Evolutionary conservation across 306 rosid species (phyloP), one percentile per base, ranked within the genome.

Genomic region (Prunus davidiana): DNA sequence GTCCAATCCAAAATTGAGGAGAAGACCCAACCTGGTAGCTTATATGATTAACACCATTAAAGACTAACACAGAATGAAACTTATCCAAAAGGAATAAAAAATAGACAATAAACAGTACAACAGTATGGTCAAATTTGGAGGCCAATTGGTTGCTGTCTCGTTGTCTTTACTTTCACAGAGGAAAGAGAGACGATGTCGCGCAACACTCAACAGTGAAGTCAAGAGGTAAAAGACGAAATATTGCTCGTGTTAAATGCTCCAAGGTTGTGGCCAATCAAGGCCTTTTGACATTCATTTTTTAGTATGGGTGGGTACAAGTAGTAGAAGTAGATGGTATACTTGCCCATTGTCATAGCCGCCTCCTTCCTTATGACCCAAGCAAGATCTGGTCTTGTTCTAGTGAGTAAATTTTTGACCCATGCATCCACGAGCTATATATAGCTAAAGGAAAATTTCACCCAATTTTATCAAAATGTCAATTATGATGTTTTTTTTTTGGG

Each of bases 81-180:
- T 25, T 4, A 5, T 25, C 65, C 3, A 27, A 60, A 25, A 60
- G 4, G 16, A 25, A 60, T 25, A 25, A 60, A 25, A 25, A 27
- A 60, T 8, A 25, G 24, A 15, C 13, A 4, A 60, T 60, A 22
- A 13, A 22, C 7, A 25, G 10, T 9, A 28, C 4, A 15, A 15
- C n/a, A 7, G 5, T 8, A 11, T 9, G 57, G 81, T 80, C 91
- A 82, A 87, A 50, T 75, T 22, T 5, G 79, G 72, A 74, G 82
- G 82, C 77, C 46, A 27, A 51, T 34, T 69, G 2, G 49, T 51
- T 9, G 46, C 22, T 25, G 75, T 67, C 73, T 24, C 46, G 9
- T 61, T 62, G 60, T 28, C 34, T 6, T 38, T 34, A 64, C 57
- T 61, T 25, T 18, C 4, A 38, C 43, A 22, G 24, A 45, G 12